These are phyloP conservation scores for Termitomyces sp. DNA, from an alignment of 768 basidiomycete genomes.

Conservation along the genomic window DNA sequence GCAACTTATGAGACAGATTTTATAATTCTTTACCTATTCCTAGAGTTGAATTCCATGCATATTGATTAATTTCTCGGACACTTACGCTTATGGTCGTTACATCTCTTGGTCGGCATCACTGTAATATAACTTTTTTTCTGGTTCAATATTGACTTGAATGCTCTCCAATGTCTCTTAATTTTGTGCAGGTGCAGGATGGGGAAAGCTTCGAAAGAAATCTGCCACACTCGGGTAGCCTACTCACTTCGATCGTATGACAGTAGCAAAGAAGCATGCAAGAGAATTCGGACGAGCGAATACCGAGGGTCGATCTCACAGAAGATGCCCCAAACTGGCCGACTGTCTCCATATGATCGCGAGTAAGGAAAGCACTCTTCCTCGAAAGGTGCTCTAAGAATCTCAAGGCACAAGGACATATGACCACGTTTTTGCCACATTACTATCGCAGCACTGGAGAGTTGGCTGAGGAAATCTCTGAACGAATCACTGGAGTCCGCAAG, in stretches of 20 bases:
- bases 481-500: neutral
- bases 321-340: neutral
- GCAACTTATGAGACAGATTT: neutral
- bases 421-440: constrained; percentile 15
- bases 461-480: neutral
- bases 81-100: neutral
- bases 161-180: neutral
- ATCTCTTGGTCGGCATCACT: neutral
- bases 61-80: constrained; percentile 5
- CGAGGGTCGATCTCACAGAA: constrained; percentile 11
- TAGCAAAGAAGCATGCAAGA: constrained; percentile 3
- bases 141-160: neutral
- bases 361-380: constrained; percentile 7
- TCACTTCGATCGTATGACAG: neutral
- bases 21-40: neutral
- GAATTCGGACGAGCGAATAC: neutral
- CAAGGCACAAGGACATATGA: neutral
- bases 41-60: neutral
- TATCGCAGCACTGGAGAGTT: neutral
- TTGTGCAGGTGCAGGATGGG: too few relatives aligned
- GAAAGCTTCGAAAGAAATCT: neutral
- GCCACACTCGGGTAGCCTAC: neutral
- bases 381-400: neutral
- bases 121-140: neutral
- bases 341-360: constrained; percentile 1